Evolutionary conservation across 371 early-diverging fungal species (phyloP), one percentile per base, ranked within the genome.

Genomic region (Mortierella polycephala): DNA sequence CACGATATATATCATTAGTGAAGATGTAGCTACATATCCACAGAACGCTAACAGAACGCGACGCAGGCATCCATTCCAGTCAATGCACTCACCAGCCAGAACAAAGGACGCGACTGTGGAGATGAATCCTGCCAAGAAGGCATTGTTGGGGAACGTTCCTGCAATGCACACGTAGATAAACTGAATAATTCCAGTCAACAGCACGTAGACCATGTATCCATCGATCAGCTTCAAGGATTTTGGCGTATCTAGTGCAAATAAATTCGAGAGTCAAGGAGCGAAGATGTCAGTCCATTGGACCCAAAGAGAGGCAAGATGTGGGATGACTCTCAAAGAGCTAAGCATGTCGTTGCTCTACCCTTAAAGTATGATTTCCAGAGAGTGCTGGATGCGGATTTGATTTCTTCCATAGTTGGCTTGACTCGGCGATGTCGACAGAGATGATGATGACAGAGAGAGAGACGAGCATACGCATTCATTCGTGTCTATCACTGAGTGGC

Each of bases 131-230:
- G 97, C 94, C 70, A 99, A 83, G 82, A 98, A 98, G 23, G 98
- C 94, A 84, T 98, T 98, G 85, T 96, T 98, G n/a, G 99, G 99
- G 77, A 89, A 97, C 40, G 94, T 93, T 61, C 97, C 97, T 6
- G 85, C 96, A 14, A 96, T 60, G 1, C 89, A 62, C 69, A 94
- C 90, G 81, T 99, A 97, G 16, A 90, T 80, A 70, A 98, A 96
- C 84, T 97, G 98, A 44, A 93, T 74, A 60, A 96, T 84, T 47
- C 98, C 99, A 23, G 95, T 91, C 44, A 90, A 64, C 74, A 97
- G 87, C 67, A 95, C 91, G 82, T 91, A 95, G 6, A 87, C 92
- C 82, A 99, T 89, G 86, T 96, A 99, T 21, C 91, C 77, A 83
- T 99, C 99, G 64, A 99, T 92, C 58, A 97, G 77, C 82, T 96